These are phyloP conservation scores for Polytolypa hystricis DNA, from an alignment of 2,329 filamentous ascomycete species.

Conservation along the genomic window DNA sequence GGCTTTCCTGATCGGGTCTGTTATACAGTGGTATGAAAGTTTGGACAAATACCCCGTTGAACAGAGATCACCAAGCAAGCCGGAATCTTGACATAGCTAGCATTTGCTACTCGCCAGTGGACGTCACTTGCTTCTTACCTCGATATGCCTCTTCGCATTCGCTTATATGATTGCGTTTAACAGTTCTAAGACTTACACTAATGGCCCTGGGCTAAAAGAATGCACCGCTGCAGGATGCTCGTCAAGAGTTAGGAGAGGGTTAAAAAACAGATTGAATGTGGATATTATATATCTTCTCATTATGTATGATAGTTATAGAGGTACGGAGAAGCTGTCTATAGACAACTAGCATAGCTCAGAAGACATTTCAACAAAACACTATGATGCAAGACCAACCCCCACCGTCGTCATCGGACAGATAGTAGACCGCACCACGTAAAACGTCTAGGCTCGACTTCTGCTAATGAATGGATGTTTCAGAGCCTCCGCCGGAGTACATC, in stretches of 20 bases:
- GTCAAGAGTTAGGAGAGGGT: neutral
- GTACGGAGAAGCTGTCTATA: neutral
- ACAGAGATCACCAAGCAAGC: conserved; percentile 4
- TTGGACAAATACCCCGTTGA: conserved; percentile 39
- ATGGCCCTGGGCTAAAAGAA: neutral
- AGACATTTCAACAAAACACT: too few relatives aligned
- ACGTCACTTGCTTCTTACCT: too few relatives aligned
- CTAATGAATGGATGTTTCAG: conserved; percentile 77
- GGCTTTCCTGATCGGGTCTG: conserved; percentile 36
- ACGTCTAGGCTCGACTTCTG: too few relatives aligned
- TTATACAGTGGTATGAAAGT: conserved; percentile 40
- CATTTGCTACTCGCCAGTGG: too few relatives aligned
- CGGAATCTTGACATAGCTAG: too few relatives aligned
- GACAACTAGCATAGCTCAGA: neutral
- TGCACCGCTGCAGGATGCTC: neutral
- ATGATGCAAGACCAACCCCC: too few relatives aligned
- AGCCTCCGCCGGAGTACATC: conserved; percentile 76
- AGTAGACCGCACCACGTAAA: too few relatives aligned
- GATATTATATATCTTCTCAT: neutral
- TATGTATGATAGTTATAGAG: neutral
- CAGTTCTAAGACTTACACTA: neutral
- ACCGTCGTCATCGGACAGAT: too few relatives aligned
- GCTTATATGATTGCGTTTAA: neutral
- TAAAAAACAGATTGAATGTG: neutral
- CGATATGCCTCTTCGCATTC: neutral